phyloP scores from a whole-genome alignment of 805 yeast species.

The Kuraishia piskuri region DNA sequence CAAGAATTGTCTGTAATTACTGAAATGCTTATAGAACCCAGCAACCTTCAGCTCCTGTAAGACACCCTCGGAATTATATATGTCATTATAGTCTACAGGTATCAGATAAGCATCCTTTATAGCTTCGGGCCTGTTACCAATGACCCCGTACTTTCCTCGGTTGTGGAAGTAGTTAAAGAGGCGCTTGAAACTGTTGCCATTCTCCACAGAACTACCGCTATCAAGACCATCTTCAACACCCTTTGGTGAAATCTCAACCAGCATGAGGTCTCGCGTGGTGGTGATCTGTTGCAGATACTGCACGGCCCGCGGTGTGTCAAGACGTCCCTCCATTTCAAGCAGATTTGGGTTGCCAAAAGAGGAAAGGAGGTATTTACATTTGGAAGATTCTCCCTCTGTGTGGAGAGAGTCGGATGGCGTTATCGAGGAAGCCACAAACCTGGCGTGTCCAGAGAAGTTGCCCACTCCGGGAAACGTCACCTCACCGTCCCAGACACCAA shows the following conservation, averaged over 20 bases:
- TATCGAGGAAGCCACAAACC: slow-evolving; percentile 4
- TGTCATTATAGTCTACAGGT: slow-evolving; percentile 18
- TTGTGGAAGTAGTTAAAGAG: slow-evolving; percentile 37
- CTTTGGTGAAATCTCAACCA: slow-evolving; percentile 32
- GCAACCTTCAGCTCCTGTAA: slow-evolving; percentile 9
- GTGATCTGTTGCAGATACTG: slow-evolving; percentile 42
- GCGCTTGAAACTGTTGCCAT: slow-evolving; percentile 17
- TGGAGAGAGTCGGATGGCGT: not conserved
- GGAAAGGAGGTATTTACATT: not conserved
- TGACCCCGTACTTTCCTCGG: slow-evolving; percentile 49
- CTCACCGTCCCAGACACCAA: slow-evolving; percentile 7
- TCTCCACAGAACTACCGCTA: slow-evolving; percentile 14
- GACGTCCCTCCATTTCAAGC: slow-evolving; percentile 53
- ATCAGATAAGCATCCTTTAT: slow-evolving; percentile 61
- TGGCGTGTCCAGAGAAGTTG: slow-evolving; percentile 4
- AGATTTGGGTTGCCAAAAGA: slow-evolving; percentile 3
- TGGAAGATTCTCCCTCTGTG: not conserved
- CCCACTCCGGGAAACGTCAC: slow-evolving; percentile 8
- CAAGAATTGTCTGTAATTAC: slow-evolving; percentile 5
- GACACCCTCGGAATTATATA: slow-evolving; percentile 5
- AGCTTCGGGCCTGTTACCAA: slow-evolving; percentile 36
- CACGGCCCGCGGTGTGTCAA: slow-evolving; percentile 45
- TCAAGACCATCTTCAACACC: slow-evolving; percentile 13
- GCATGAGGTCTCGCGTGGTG: slow-evolving; percentile 41
- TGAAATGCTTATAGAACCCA: slow-evolving; percentile 12